Base-by-base conservation (phyloP, 129 eudicot species). In the Flaveria sonorensis region DNA sequence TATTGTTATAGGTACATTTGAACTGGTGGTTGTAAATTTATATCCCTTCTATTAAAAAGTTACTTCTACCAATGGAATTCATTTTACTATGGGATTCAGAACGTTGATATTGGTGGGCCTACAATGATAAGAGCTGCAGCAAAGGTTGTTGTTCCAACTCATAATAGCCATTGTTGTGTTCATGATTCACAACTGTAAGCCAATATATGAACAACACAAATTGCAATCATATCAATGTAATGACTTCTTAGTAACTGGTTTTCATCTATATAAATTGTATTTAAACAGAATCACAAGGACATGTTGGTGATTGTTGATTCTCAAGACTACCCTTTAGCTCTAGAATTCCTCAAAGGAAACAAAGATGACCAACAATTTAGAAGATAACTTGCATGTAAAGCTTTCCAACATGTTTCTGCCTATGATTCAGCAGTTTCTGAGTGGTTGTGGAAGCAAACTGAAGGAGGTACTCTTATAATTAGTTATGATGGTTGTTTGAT, bases 391-490 rank as follows among this genome's bases (percentile, higher is more conserved):
- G 97, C 97, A 94, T n/a, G n/a, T n/a, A n/a, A n/a, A n/a, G n/a
- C n/a, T n/a, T n/a, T n/a, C n/a, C n/a, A n/a, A n/a, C n/a, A n/a
- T 71, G 88, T 83, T 77, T 96, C 97, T 83, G 81, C 97, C 65
- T 94, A 94, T 78, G 98, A 94, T 82, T 87, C 98, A 75, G 98
- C 98, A 62, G 96, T 94, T 81, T 89, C 98, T 81, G 93, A 91
- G 77, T 94, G 98, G 96, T 55, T 94, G 71, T 89, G 98, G 98
- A 94, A 87, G 80, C 96, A 93, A 80, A 90, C 89, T 20, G 85
- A 28, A 14, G 89, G 83, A 88, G 97, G 98, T 87, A 79, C 30
- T 63, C 26, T 43, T 36, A 36, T 36, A 36, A 36, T 36, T 6
- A 36, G 5, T 5, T 36, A 7, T 36, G 40, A 36, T 36, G 5